Base-by-base conservation (phyloP, 1,284 basidiomycete genomes). In the Hemileia vastatrix region DNA sequence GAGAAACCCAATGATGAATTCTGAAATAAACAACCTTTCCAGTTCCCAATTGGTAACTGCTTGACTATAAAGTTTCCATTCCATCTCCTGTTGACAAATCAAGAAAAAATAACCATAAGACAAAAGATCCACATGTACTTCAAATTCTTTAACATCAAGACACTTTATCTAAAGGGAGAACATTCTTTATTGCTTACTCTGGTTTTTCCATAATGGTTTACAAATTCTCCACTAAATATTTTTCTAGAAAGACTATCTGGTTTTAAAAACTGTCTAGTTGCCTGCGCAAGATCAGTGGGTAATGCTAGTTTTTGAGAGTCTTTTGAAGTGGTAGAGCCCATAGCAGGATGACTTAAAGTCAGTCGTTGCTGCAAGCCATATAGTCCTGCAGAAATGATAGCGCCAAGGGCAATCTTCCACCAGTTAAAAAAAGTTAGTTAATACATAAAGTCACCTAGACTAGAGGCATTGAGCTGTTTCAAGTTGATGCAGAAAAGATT, bases 41-140 rank as follows among this genome's bases (percentile, higher is more conserved):
- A 56, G 13, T 27, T 63, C 60, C 60, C 60, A 63, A 45, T 63
- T 63, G 23, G 60, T 63, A 23, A 63, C 60, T 19, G 60, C 53
- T 24, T 56, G 54, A 2, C 45, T 56, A 32, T 56, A 63, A 13
- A 56, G 33, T 32, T 63, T 63, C 60, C 60, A 63, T 51, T 63
- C 60, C 33, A 56, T 54, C 24, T 51, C 54, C 60, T 63, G 51
- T 24, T 13, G 6, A 23, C 19, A 15, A 48, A 4, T 21, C 1
- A 36, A 32, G 2, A 56, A 44, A 24, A 33, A 43, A 4, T 23
- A 13, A 4, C 32, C 6, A 21, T 21, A 3, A 40, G 45, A 24
- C 13, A 43, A 11, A 11, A 2, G n/a, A 43, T 43, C 40, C 40
- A 43, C n/a, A 43, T n/a, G n/a, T n/a, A 1, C n/a, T 43, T n/a